A percentile compares a stretch with the other conserved stretches of the same genome.
These are phyloP conservation scores for Sanghuangporus weigelae DNA, from an alignment of 1,284 basidiomycete genomes.

Conservation along the genomic window DNA sequence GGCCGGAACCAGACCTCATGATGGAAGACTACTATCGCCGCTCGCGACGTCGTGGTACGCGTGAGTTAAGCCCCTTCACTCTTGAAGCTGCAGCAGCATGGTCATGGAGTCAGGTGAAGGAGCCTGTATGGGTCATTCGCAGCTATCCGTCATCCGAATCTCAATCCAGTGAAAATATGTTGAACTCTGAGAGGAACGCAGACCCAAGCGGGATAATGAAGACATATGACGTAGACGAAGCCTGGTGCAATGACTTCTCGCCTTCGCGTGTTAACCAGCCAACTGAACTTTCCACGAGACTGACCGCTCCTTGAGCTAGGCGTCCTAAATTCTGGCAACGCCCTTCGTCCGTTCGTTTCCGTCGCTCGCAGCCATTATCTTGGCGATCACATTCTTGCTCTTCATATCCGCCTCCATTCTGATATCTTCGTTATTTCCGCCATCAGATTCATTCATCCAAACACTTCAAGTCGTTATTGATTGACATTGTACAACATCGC, in stretches of 20 bases:
- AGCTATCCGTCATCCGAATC: slow-evolving; percentile 5
- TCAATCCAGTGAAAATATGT: not conserved
- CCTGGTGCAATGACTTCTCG: not conserved
- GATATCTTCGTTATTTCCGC: too few relatives aligned
- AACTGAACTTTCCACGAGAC: not conserved
- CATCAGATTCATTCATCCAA: too few relatives aligned
- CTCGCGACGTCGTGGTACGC: slow-evolving; percentile 9
- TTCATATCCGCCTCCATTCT: too few relatives aligned
- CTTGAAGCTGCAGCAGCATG: slow-evolving; percentile 9
- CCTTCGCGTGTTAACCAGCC: not conserved
- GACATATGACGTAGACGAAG: not conserved
- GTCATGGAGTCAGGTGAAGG: slow-evolving; percentile 16
- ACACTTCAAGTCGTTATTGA: too few relatives aligned
- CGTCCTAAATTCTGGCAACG: not conserved
- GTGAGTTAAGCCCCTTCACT: slow-evolving; percentile 13
- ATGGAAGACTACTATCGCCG: slow-evolving; percentile 15
- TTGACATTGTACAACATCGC: too few relatives aligned
- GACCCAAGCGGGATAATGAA: not conserved
- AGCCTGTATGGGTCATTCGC: slow-evolving; percentile 13
- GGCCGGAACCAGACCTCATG: slow-evolving; percentile 5
- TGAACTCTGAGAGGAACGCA: not conserved
- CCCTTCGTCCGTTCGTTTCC: too few relatives aligned
- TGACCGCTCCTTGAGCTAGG: not conserved
- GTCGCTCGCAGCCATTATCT: not conserved
- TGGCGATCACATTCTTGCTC: not conserved